Percentiles rank a stretch among this genome's conserved stretches.
Evolutionary conservation across 179 eudicot genomes (phyloP).

Genomic region (Camellia oleifera): DNA sequence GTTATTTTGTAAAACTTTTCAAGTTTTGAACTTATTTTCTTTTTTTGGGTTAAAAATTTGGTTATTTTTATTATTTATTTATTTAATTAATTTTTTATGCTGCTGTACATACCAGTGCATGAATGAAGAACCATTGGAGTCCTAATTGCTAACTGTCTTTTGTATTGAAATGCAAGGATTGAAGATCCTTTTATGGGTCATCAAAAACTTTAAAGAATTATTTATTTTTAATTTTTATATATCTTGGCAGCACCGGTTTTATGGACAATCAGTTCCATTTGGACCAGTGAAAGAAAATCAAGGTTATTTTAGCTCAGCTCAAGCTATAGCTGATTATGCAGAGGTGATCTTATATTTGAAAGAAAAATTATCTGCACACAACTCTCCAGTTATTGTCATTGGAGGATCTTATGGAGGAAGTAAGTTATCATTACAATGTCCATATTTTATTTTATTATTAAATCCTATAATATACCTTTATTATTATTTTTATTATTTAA

Average conservation of each 20-base stretch:
- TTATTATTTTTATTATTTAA: not conserved
- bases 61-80: no score
- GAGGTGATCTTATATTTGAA: constrained; percentile 41
- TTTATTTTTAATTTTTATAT: not conserved
- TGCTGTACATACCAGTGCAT: no score
- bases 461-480: no score
- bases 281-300: constrained; percentile 27
- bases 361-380: constrained; percentile 25
- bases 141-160: no score
- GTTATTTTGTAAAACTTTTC: no score
- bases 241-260: constrained; percentile 42
- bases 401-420: constrained; percentile 82
- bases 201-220: no score
- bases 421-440: constrained; percentile 12
- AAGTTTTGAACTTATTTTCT: no score
- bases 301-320: constrained; percentile 64
- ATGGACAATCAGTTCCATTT: constrained; percentile 49
- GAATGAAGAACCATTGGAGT: no score
- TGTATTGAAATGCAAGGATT: no score
- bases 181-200: no score
- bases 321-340: constrained; percentile 69
- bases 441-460: not conserved
- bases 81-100: no score
- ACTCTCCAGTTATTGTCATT: constrained; percentile 46
- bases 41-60: no score